Percentiles rank a stretch among this genome's conserved stretches.
phyloP scores from a whole-genome alignment of 1,139 yeast species.

The Yamadazyma trypodendri region DNA sequence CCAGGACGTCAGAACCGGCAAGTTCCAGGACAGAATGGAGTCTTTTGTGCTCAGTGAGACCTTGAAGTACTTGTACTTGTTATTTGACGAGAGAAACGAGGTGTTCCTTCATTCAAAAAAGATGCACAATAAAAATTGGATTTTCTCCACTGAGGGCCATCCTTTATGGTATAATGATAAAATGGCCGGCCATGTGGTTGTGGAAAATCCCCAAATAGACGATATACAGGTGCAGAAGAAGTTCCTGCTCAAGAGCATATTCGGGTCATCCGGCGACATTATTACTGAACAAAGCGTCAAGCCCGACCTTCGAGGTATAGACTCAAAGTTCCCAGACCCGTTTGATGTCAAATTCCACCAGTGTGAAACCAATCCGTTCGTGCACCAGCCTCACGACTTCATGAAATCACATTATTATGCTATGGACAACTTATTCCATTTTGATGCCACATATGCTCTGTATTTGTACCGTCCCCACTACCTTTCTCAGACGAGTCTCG shows the following conservation, averaged over 20 bases:
- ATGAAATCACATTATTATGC: slow-evolving; percentile 32
- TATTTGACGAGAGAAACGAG: slow-evolving; percentile 69
- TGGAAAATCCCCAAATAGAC: no score
- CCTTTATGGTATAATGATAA: slow-evolving; percentile 66
- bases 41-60: slow-evolving; percentile 88
- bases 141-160: slow-evolving; percentile 93
- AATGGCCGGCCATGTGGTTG: not conserved
- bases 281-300: not conserved
- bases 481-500: slow-evolving; percentile 19
- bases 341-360: slow-evolving; percentile 11
- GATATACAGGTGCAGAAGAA: not conserved
- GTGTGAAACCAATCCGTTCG: slow-evolving; percentile 37
- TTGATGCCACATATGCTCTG: slow-evolving; percentile 33
- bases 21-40: slow-evolving; percentile 80
- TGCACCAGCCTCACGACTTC: slow-evolving; percentile 15
- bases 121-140: slow-evolving; percentile 49
- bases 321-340: slow-evolving; percentile 3
- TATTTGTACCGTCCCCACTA: slow-evolving; percentile 40
- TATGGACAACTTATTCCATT: slow-evolving; percentile 38
- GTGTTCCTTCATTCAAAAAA: slow-evolving; percentile 38
- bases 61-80: slow-evolving; percentile 73
- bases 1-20: slow-evolving; percentile 64
- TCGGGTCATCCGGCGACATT: slow-evolving; percentile 4
- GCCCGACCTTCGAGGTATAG: not conserved
- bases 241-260: not conserved